Evolutionary conservation across 1,284 basidiomycete species (phyloP).

Genomic region (Leccinum solheimii): DNA sequence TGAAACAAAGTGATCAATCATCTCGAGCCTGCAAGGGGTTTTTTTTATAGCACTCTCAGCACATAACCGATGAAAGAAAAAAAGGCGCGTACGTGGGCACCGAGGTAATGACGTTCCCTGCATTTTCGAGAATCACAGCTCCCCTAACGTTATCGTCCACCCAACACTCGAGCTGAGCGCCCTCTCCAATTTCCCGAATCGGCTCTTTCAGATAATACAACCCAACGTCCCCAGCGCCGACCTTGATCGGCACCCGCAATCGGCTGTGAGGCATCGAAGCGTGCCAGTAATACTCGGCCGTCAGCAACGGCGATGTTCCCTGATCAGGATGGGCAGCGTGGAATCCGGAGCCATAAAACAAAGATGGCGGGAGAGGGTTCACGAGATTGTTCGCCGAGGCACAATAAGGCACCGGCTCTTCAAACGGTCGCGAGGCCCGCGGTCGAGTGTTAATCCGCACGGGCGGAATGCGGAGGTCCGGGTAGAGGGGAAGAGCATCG

Average conservation of each 20-base stretch:
- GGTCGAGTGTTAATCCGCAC: conserved; percentile 76
- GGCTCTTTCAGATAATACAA: conserved; percentile 76
- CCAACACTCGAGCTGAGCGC: conserved; percentile 78
- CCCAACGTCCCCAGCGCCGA: conserved; percentile 76
- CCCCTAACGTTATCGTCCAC: conserved; percentile 77
- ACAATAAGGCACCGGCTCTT: conserved; percentile 88
- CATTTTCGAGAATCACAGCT: conserved; percentile 64
- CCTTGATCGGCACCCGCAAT: conserved; percentile 73
- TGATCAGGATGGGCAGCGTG: conserved; percentile 67
- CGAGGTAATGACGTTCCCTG: conserved; percentile 49
- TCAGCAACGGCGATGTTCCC: conserved; percentile 44
- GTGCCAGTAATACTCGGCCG: conserved; percentile 84
- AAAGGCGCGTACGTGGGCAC: conserved; percentile 55
- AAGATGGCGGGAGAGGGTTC: conserved; percentile 85
- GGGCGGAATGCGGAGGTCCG: conserved; percentile 61
- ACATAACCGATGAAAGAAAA: background rate
- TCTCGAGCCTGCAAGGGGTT: conserved; percentile 51
- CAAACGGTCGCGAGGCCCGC: conserved; percentile 54
- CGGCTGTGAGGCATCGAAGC: conserved; percentile 75
- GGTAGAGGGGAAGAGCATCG: conserved; percentile 29
- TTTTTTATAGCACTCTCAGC: conserved; percentile 4
- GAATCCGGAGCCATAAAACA: conserved; percentile 93
- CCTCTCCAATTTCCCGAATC: conserved; percentile 50
- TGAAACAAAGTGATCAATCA: conserved; percentile 79
- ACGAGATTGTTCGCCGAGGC: conserved; percentile 92